A percentile compares a stretch with the other conserved stretches of the same genome.
phyloP scores from a whole-genome alignment of 2,329 filamentous ascomycete species.

The Nemania serpens region DNA sequence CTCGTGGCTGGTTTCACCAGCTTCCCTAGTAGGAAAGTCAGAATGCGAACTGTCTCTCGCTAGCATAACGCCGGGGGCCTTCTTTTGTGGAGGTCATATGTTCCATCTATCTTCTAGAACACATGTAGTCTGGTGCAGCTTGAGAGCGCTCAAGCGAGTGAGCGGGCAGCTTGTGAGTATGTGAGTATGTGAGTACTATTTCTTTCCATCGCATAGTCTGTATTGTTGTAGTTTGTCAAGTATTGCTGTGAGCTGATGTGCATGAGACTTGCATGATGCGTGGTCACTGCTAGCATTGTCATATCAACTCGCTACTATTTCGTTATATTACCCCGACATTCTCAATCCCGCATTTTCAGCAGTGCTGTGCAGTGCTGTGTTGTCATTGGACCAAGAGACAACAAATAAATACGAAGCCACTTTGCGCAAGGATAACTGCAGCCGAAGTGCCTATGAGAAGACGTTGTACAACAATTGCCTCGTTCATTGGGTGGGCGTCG shows the following conservation, averaged over 20 bases:
- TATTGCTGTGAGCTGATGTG: conserved; percentile 20
- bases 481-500: conserved; percentile 15
- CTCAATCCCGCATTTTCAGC: background rate
- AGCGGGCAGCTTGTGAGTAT: no score
- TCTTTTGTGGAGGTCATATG: conserved; percentile 19
- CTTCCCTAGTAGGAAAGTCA: conserved; percentile 21
- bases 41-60: conserved; percentile 17
- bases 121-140: conserved; percentile 14
- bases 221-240: no score
- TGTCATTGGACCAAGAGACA: conserved; percentile 4
- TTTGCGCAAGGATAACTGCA: conserved; percentile 14
- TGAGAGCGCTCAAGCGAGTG: background rate
- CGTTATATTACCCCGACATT: background rate
- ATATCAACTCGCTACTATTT: conserved; percentile 1
- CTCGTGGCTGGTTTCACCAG: conserved; percentile 23
- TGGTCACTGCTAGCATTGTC: conserved; percentile 18
- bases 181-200: no score
- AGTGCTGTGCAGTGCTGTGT: background rate
- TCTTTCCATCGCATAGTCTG: no score
- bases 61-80: conserved; percentile 8
- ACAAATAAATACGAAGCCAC: background rate
- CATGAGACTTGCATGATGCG: conserved; percentile 26
- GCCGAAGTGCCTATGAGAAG: conserved; percentile 3
- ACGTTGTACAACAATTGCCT: conserved; percentile 1
- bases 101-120: conserved; percentile 28